Conservation (phyloP, 306 rosid species). For the Medicago arabica region DNA sequence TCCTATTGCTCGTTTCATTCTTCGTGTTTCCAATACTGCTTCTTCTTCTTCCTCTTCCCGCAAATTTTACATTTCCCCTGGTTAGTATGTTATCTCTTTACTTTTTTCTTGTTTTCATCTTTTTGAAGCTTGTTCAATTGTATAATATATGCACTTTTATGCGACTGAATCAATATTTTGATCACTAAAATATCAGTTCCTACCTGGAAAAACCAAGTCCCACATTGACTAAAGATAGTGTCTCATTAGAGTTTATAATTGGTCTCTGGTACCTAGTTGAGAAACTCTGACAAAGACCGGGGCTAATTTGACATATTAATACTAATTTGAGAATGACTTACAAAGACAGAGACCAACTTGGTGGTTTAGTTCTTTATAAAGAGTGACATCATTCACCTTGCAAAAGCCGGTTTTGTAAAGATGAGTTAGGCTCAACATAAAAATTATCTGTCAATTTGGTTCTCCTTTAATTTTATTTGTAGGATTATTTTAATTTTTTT, state of each 20-base stretch:
- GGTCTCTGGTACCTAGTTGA: no score
- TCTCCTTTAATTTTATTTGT: not conserved
- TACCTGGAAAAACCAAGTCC: no score
- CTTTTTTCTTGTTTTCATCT: not conserved
- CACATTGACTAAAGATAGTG: no score
- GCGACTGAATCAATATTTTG: not conserved
- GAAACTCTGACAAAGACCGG: no score
- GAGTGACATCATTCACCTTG: no score
- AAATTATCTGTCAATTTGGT: not conserved
- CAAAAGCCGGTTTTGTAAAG: not conserved
- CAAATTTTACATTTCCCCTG: constrained; percentile 65
- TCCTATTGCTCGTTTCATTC: constrained; percentile 78
- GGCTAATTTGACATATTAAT: no score
- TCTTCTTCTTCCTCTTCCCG: constrained; percentile 51
- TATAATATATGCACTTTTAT: not conserved
- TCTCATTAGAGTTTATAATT: no score
- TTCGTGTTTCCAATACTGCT: constrained; percentile 62
- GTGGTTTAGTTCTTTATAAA: no score
- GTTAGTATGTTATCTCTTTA: constrained; percentile 40
- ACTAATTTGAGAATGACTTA: no score
- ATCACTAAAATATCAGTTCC: not conserved
- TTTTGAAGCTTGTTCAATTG: not conserved
- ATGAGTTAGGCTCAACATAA: no score
- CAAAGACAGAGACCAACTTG: no score
- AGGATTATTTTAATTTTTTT: not conserved